These are phyloP conservation scores for Trichoderma sp. DNA, from an alignment of 2,329 filamentous ascomycete genomes.

Conservation along the genomic window DNA sequence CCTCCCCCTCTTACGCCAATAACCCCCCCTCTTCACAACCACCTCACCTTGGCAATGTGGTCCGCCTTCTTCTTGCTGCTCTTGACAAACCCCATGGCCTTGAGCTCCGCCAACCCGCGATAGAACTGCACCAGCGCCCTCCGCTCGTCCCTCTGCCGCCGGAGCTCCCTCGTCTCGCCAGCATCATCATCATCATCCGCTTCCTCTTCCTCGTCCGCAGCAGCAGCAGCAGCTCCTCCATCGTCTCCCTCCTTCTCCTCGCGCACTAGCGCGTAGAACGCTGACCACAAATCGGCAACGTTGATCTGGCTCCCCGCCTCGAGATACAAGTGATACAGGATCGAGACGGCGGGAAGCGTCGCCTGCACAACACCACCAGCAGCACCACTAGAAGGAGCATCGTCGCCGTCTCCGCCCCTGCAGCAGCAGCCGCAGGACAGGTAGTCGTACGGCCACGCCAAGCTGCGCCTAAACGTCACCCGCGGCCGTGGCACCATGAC, in stretches of 20 bases:
- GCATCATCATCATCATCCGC: constrained; percentile 47
- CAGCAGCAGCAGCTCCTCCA: too few species aligned
- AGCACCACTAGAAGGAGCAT: not conserved
- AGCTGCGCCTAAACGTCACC: constrained; percentile 68
- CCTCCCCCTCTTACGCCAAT: too few species aligned
- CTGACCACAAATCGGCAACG: constrained; percentile 76
- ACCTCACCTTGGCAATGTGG: constrained; percentile 88
- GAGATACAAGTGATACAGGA: constrained; percentile 77
- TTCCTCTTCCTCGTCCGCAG: constrained; percentile 37
- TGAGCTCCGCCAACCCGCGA: constrained; percentile 79
- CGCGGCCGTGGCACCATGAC: constrained; percentile 76
- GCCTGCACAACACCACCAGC: constrained; percentile 47
- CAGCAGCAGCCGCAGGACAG: constrained; percentile 70
- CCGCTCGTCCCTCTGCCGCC: constrained; percentile 51
- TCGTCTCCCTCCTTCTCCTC: constrained; percentile 32
- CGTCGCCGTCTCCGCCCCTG: constrained; percentile 48
- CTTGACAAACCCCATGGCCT: constrained; percentile 84
- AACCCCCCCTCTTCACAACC: constrained; percentile 51
- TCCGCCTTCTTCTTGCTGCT: constrained; percentile 88
- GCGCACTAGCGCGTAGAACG: constrained; percentile 68
- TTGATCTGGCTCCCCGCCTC: constrained; percentile 79
- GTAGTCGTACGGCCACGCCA: constrained; percentile 75
- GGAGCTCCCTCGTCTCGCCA: constrained; percentile 48
- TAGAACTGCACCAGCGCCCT: constrained; percentile 78
- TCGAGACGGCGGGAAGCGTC: constrained; percentile 69